A percentile compares a stretch with the other conserved stretches of the same genome.
Evolutionary conservation across 225 moss, liverwort and hornwort species (phyloP).

Genomic region (Asterella californica): DNA sequence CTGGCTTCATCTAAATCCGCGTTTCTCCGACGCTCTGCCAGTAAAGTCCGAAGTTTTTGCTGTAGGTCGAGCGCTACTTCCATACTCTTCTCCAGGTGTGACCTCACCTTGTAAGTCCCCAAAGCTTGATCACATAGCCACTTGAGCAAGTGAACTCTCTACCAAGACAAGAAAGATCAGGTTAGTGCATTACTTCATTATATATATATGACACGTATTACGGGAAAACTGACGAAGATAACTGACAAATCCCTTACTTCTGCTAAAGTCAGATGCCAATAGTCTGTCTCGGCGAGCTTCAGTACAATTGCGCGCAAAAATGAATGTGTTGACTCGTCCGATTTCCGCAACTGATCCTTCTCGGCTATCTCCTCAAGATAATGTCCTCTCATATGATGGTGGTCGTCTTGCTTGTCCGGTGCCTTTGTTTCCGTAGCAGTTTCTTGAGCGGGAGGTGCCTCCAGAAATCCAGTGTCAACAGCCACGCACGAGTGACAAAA

Average conservation of each 20-base stretch:
- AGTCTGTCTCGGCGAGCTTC: slow-evolving; percentile 74
- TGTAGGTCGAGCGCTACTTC: slow-evolving; percentile 68
- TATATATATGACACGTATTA: background rate
- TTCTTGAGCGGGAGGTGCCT: slow-evolving; percentile 52
- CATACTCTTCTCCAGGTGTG: slow-evolving; percentile 71
- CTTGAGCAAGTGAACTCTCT: slow-evolving; percentile 77
- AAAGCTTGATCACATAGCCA: slow-evolving; percentile 82
- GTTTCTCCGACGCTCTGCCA: slow-evolving; percentile 53
- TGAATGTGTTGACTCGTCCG: slow-evolving; percentile 40
- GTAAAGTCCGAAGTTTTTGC: slow-evolving; percentile 53
- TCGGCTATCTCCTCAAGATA: slow-evolving; percentile 31
- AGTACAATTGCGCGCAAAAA: slow-evolving; percentile 48
- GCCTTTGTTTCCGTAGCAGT: slow-evolving; percentile 40
- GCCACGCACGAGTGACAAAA: slow-evolving; percentile 92
- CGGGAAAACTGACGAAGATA: background rate
- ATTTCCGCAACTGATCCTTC: slow-evolving; percentile 51
- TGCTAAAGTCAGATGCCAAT: slow-evolving; percentile 76
- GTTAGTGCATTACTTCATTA: slow-evolving; percentile 2
- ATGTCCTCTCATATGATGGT: slow-evolving; percentile 13
- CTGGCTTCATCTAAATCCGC: slow-evolving; percentile 33
- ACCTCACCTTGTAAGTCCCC: slow-evolving; percentile 65
- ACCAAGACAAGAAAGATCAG: background rate
- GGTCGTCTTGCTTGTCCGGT: slow-evolving; percentile 32
- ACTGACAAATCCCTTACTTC: slow-evolving; percentile 39
- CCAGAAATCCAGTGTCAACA: slow-evolving; percentile 79